Base-by-base conservation (phyloP, 2,329 filamentous ascomycete species). In the Colletotrichum kahawae region DNA sequence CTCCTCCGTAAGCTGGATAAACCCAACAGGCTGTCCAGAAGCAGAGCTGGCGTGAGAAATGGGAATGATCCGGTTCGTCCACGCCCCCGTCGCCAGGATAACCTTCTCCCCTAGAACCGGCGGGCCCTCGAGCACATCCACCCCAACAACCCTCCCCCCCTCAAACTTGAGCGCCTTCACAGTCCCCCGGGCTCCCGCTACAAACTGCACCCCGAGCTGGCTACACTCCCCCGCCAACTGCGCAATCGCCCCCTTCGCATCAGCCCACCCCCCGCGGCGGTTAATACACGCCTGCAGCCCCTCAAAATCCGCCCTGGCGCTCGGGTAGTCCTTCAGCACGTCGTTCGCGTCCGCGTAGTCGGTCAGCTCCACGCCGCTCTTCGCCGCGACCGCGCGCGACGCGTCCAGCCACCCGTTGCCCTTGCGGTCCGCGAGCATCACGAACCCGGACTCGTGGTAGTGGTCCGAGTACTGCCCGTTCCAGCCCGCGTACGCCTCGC, bases 41-140 rank as follows among this genome's bases (percentile, higher is more conserved):
- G 92, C 90, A 69, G 90, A 88, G 29, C 89, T 90, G 16, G 92
- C 88, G 57, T 92, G 92, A 31, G 89, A 87, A 1, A 94, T 84
- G 78, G 93, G 91, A 57, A 95, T 16, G 1, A 84, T 63, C 2
- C 78, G 66, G 16, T 82, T 83, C 16, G 92, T 92, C 93, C 93
- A 95, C 4, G 93, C 93, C 12, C 93, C 93, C 2, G 92, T 90
- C 2, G 93, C 92, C 4, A 95, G 84, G 64, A 95, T 84, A 3
- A 80, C 79, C 13, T 94, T 84, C n/a, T 84, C 84, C 7, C 89
- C 92, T 16, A 76, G 72, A 57, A 85, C 76, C 8, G 87, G 27
- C 87, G 38, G 60, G 2, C 76, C 76, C 16, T 65, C 73, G 0
- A 79, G 76, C 1, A 80, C 76, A 9, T 81, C 78, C 4, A 83